Conservation (phyloP, 148 eudicot genomes). For the Fagopyrum homotropicum region DNA sequence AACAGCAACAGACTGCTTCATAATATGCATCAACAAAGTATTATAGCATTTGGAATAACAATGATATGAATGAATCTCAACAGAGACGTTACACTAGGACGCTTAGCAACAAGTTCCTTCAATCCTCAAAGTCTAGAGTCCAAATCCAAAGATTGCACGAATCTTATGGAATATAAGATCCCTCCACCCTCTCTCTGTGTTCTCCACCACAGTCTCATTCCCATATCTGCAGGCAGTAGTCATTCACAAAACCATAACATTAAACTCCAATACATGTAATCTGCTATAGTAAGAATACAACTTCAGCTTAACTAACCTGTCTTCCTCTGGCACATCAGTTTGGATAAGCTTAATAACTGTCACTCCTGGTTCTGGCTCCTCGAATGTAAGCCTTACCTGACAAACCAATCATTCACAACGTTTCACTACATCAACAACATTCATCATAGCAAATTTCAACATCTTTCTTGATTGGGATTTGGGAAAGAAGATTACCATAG, state of each 20-base stretch:
- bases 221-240: conserved; percentile 55
- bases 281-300: too few relatives aligned
- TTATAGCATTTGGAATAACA: neutral
- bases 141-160: conserved; percentile 91
- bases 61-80: neutral
- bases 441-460: too few relatives aligned
- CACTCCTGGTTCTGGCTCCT: conserved; percentile 83
- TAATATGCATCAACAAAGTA: too few relatives aligned
- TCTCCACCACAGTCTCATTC: conserved; percentile 93
- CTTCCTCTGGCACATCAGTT: conserved; percentile 90
- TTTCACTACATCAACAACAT: too few relatives aligned
- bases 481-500: conserved; percentile 39
- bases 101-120: neutral
- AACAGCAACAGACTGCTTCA: too few relatives aligned
- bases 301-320: conserved; percentile 46
- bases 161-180: conserved; percentile 89
- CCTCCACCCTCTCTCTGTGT: conserved; percentile 96
- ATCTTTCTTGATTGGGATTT: too few relatives aligned
- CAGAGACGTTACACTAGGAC: neutral
- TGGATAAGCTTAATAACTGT: conserved; percentile 70
- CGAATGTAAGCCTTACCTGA: conserved; percentile 75
- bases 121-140: conserved; percentile 34
- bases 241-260: conserved; percentile 5
- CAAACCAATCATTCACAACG: neutral
- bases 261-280: neutral